Evolutionary conservation across 192 early-diverging fungal species (phyloP), one percentile per base, ranked within the genome.

Genomic region (Coemansia aciculifera): DNA sequence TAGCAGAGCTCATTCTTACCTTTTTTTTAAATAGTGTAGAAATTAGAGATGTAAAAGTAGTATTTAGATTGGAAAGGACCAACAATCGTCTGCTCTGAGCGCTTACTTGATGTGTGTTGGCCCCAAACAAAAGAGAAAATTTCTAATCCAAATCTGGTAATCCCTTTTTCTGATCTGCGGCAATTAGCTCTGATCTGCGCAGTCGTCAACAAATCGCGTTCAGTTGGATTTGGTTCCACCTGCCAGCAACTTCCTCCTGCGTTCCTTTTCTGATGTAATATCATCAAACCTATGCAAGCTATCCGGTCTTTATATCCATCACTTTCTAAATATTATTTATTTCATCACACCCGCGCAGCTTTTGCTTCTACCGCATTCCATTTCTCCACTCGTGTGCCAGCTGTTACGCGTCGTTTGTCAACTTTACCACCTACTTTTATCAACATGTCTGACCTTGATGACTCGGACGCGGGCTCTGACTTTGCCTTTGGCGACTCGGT

Each of bases 401-500:
- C 57, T 10, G 57, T n/a, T 9, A 34, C 51, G 29, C 51, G 27
- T 15, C 27, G 36, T 10, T 36, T 37, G 5, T 32, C 34, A n/a
- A 36, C 32, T 17, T 36, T 9, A 19, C 15, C 32, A 6, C 34
- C 12, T n/a, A 37, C 17, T 32, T 37, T 37, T 9, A 17, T 15
- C n/a, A 31, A 59, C 40, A 73, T 77, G 75, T 77, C 80, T n/a
- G 74, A 75, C 60, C 66, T 77, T 62, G 74, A 64, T 38, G 80
- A 83, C 34, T 83, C 80, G 48, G 80, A 83, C 54, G 57, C 57
- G 17, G 80, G 80, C 31, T 83, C 80, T 8, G 66, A 43, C 12
- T 79, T 74, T 63, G 54, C 39, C 46, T 57, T 57, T 59, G 62
- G 15, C 59, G 63, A 62, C 29, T 69, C 71, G 27, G 77, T 74